A percentile compares a stretch with the other conserved stretches of the same genome.
These are phyloP conservation scores for Albizia julibrissin DNA, from an alignment of 306 rosid genomes.

Conservation along the genomic window DNA sequence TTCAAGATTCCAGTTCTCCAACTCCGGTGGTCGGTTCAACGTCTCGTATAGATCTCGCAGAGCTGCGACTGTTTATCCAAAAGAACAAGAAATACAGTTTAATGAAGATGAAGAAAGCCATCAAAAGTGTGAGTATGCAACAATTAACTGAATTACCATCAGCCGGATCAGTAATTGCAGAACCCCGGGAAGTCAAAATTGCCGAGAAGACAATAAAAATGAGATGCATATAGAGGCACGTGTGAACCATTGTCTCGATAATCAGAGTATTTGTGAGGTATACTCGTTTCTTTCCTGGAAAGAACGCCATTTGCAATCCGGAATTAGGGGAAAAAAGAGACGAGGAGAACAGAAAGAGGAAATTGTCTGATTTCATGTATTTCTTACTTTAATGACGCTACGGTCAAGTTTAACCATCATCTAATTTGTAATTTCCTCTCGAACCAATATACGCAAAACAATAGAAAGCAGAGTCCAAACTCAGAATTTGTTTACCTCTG, in stretches of 20 bases:
- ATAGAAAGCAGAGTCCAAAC: neutral
- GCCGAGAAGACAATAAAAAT: constrained; percentile 43
- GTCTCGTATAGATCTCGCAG: constrained; percentile 66
- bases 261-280: constrained; percentile 14
- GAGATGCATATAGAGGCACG: constrained; percentile 28
- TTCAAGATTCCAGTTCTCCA: constrained; percentile 69
- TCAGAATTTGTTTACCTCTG: neutral
- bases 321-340: neutral
- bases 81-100: constrained; percentile 11
- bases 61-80: constrained; percentile 53
- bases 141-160: constrained; percentile 55
- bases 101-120: constrained; percentile 13
- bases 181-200: constrained; percentile 45
- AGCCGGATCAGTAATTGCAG: constrained; percentile 46
- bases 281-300: constrained; percentile 17
- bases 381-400: neutral
- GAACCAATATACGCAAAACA: neutral
- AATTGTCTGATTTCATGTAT: neutral
- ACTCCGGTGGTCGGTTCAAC: constrained; percentile 57
- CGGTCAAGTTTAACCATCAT: neutral
- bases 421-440: neutral
- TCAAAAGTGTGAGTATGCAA: neutral
- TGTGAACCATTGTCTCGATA: constrained; percentile 46
- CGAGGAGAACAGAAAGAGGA: neutral
- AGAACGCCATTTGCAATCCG: neutral